phyloP scores from a whole-genome alignment of 177 flowering plant species.

The Telopea speciosissima region DNA sequence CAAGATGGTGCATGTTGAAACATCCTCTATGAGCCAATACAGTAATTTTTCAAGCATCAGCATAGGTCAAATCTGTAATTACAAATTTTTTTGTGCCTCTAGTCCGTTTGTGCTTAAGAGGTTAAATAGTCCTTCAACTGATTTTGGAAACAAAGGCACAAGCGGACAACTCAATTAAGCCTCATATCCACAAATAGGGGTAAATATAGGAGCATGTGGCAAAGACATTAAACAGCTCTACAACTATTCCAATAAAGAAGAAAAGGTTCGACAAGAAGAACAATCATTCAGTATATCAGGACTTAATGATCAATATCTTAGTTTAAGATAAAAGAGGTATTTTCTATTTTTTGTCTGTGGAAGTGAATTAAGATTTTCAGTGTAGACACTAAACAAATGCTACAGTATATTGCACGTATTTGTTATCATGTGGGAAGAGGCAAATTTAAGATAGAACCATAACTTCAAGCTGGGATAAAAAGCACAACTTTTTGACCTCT shows the following conservation, averaged over 20 bases:
- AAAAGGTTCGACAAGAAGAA: not conserved
- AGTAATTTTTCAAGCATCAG: not conserved
- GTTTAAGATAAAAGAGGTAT: not conserved
- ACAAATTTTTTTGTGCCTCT: not conserved
- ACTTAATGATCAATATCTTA: not conserved
- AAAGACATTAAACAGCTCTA: too few relatives aligned
- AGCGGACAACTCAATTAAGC: too few relatives aligned
- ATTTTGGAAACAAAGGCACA: too few relatives aligned
- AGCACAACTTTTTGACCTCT: not conserved
- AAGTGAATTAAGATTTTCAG: not conserved
- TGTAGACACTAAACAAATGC: not conserved
- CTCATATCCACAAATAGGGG: too few relatives aligned
- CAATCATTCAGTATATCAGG: not conserved
- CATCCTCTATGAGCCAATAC: not conserved
- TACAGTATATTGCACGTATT: not conserved
- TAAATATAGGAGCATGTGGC: too few relatives aligned
- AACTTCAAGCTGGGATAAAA: not conserved
- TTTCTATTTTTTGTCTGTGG: not conserved
- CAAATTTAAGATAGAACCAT: not conserved
- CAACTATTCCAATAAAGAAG: not conserved
- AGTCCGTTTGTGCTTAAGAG: not conserved
- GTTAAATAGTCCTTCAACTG: not conserved
- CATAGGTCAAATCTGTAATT: too few relatives aligned
- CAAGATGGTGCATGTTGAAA: not conserved
- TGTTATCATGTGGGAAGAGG: not conserved